phyloP scores from a whole-genome alignment of 306 rosid species.

The Cicer bijugum region DNA sequence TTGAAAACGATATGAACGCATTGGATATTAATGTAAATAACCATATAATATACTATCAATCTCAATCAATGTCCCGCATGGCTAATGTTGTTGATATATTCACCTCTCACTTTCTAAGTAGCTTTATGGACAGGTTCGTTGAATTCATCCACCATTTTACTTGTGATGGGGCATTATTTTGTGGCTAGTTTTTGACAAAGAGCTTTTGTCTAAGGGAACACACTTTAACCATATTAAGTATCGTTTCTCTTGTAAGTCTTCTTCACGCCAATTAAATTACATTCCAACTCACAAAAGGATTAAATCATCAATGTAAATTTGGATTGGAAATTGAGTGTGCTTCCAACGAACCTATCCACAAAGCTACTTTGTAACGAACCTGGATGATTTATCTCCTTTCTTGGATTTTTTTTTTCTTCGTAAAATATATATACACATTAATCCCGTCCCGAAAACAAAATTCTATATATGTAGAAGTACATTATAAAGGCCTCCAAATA shows the following conservation, averaged over 20 bases:
- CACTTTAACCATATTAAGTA: slow-evolving; percentile 44
- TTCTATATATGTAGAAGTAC: no score
- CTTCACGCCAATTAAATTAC: slow-evolving; percentile 16
- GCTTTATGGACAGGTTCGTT: slow-evolving; percentile 42
- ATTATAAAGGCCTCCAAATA: no score
- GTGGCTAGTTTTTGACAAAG: slow-evolving; percentile 17
- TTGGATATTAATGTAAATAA: slow-evolving; percentile 14
- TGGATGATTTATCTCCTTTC: no score
- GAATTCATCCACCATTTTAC: slow-evolving; percentile 38
- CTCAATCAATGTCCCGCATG: slow-evolving; percentile 29
- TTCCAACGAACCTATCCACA: no score
- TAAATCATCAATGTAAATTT: neutral
- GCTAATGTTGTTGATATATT: slow-evolving; percentile 47
- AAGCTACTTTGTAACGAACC: no score
- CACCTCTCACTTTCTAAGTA: slow-evolving; percentile 21
- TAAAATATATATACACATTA: no score
- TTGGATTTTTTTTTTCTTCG: no score
- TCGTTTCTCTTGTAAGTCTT: neutral
- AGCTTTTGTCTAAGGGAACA: slow-evolving; percentile 11
- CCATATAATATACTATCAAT: slow-evolving; percentile 4
- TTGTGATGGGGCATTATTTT: neutral
- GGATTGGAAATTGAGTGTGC: slow-evolving; percentile 29
- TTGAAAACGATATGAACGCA: slow-evolving; percentile 43
- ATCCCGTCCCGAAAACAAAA: no score
- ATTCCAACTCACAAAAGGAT: neutral